Conservation (phyloP, 31 red algal genomes). For the Porphyra umbilicalis region DNA sequence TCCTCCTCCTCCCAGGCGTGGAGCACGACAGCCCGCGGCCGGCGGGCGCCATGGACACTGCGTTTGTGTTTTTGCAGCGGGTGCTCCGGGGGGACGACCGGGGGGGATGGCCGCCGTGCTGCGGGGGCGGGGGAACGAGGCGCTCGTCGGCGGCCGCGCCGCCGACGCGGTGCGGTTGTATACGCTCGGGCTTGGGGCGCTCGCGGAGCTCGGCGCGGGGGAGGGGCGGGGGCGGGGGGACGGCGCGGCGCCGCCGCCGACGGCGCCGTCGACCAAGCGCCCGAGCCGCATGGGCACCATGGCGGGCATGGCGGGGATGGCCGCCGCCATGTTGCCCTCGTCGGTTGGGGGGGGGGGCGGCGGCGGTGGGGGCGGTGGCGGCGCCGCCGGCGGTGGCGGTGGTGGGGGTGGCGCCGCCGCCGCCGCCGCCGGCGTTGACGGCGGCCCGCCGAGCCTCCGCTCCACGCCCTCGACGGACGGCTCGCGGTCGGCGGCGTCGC, state of each 20-base stretch:
- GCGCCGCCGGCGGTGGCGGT: background rate
- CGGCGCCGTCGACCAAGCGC: too few species aligned
- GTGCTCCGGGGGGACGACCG: slow-evolving; percentile 20
- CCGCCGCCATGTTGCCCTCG: background rate
- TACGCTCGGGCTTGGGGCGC: slow-evolving; percentile 35
- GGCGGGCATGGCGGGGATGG: background rate
- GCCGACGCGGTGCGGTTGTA: slow-evolving; percentile 39
- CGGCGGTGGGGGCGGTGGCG: background rate
- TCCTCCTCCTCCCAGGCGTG: slow-evolving; percentile 37
- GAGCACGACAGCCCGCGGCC: slow-evolving; percentile 66
- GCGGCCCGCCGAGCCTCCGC: background rate
- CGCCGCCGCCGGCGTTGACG: background rate
- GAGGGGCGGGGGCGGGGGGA: slow-evolving; percentile 1
- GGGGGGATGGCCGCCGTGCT: slow-evolving; percentile 15
- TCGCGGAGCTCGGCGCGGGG: slow-evolving; percentile 17
- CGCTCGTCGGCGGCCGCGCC: slow-evolving; percentile 56
- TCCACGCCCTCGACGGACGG: background rate
- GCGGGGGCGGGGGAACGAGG: slow-evolving; percentile 56
- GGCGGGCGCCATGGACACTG: slow-evolving; percentile 37
- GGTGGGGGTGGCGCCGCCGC: background rate
- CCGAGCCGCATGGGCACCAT: background rate
- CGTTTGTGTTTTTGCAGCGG: slow-evolving; percentile 48
- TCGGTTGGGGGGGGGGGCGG: background rate
- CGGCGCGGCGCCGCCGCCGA: background rate
- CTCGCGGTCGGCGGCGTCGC: background rate